Conservation (phyloP, 345 rosid species). For the Euphorbia lathyris region DNA sequence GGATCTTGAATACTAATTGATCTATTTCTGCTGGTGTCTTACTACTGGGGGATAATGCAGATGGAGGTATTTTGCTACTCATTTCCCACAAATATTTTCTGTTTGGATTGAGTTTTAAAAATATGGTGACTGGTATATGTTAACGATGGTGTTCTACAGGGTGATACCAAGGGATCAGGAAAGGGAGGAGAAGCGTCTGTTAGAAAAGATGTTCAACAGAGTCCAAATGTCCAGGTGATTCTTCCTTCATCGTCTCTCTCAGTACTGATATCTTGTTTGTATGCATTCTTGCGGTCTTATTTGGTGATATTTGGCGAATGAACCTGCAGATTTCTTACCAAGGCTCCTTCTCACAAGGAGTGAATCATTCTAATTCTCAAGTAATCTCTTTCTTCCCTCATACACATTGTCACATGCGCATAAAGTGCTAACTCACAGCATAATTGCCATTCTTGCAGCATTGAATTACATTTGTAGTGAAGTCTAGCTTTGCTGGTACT, state of each 20-base stretch:
- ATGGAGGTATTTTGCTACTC: conserved; percentile 64
- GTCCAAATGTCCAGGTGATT: conserved; percentile 54
- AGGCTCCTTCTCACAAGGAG: conserved; percentile 37
- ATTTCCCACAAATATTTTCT: conserved; percentile 3
- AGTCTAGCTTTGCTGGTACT: background rate
- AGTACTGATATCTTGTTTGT: background rate
- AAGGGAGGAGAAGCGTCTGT: conserved; percentile 67
- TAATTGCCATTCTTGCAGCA: background rate
- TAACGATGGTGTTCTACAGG: conserved; percentile 39
- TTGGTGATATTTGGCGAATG: conserved; percentile 11
- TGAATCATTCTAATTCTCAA: conserved; percentile 31
- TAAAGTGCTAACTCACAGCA: background rate
- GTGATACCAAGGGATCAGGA: conserved; percentile 74
- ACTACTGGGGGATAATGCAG: conserved; percentile 39
- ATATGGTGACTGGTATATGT: conserved; percentile 4
- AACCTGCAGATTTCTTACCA: conserved; percentile 52
- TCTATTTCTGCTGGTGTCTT: conserved; percentile 11
- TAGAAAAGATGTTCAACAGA: conserved; percentile 51
- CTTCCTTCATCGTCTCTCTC: background rate
- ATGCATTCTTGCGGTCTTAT: background rate
- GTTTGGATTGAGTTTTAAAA: background rate
- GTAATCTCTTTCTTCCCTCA: conserved; percentile 32
- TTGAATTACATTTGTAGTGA: background rate
- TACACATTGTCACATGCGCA: background rate
- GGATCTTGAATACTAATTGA: conserved; percentile 15